These are phyloP conservation scores for Psophocarpus tetragonolobus DNA, from an alignment of 306 rosid species.

Conservation along the genomic window DNA sequence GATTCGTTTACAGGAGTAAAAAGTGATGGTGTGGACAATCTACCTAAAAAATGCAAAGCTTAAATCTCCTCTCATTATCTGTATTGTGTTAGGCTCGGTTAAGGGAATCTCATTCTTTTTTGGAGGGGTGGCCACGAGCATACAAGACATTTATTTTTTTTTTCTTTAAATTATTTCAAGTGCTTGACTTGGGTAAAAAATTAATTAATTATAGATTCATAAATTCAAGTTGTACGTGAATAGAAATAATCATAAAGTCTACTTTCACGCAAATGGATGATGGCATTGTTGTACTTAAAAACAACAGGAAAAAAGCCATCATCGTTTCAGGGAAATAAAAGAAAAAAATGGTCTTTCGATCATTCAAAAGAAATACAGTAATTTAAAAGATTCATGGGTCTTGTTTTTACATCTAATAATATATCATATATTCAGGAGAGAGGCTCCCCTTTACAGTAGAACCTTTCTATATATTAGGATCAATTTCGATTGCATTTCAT, in stretches of 20 bases:
- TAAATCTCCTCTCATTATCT: no score
- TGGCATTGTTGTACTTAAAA: background rate
- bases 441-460: no score
- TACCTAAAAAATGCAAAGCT: no score
- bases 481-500: no score
- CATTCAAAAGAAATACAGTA: background rate
- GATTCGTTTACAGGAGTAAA: no score
- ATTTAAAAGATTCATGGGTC: background rate
- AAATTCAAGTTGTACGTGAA: background rate
- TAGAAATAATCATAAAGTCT: background rate
- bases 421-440: background rate
- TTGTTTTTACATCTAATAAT: background rate
- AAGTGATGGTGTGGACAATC: no score
- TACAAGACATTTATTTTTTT: no score
- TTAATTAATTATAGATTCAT: background rate
- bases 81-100: no score
- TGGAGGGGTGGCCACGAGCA: no score
- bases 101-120: no score
- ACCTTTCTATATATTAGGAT: no score
- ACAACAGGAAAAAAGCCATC: background rate
- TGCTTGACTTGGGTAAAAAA: background rate
- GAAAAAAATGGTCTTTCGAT: background rate
- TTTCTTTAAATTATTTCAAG: no score
- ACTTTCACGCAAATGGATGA: background rate
- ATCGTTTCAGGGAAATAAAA: background rate